Conservation (phyloP, 2,329 filamentous ascomycete genomes). For the Curvularia spicifera region DNA sequence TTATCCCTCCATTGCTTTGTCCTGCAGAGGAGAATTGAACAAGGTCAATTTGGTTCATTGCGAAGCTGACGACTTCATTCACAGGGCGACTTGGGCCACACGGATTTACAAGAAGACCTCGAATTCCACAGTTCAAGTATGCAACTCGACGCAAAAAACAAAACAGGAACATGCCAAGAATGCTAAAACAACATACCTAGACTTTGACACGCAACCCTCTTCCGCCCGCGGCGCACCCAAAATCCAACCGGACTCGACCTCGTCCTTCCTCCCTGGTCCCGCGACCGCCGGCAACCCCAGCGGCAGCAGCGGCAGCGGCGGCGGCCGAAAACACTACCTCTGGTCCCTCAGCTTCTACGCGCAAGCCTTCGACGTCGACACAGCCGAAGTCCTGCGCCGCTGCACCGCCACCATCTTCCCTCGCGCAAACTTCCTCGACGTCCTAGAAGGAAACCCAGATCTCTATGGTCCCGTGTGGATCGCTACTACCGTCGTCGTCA, state of each 20-base stretch:
- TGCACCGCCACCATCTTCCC: slow-evolving; percentile 91
- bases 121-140: slow-evolving; percentile 93
- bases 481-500: slow-evolving; percentile 94
- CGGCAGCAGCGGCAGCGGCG: slow-evolving; percentile 33
- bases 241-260: slow-evolving; percentile 52
- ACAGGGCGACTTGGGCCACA: slow-evolving; percentile 96
- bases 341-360: slow-evolving; percentile 95
- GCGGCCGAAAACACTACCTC: slow-evolving; percentile 75
- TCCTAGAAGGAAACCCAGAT: slow-evolving; percentile 95
- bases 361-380: slow-evolving; percentile 99
- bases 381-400: slow-evolving; percentile 81
- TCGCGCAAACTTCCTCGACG: slow-evolving; percentile 92
- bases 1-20: neutral
- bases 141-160: slow-evolving; percentile 15
- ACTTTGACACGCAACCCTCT: slow-evolving; percentile 70
- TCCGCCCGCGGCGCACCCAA: slow-evolving; percentile 46
- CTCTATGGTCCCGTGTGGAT: slow-evolving; percentile 99
- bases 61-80: neutral
- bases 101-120: slow-evolving; percentile 96
- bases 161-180: neutral
- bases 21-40: neutral
- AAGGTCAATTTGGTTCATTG: neutral
- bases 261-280: slow-evolving; percentile 48
- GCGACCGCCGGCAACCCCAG: slow-evolving; percentile 18
- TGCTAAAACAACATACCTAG: slow-evolving; percentile 42